Base-by-base conservation (phyloP, 345 rosid species). In the Trapa bicornis region DNA sequence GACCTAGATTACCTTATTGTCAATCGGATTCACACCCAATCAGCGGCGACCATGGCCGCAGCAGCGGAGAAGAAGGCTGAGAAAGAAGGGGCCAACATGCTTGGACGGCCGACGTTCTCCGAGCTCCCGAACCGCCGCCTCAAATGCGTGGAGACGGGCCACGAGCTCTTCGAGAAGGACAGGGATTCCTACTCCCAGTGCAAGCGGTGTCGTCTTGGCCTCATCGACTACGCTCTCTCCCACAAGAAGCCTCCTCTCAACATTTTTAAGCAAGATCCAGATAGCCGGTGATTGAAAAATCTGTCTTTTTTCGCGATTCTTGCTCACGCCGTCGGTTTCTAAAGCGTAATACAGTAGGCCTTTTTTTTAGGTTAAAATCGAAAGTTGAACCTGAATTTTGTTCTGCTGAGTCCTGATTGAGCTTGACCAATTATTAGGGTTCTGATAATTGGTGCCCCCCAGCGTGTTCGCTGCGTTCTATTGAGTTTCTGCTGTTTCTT, bases 141-240 rank as follows among this genome's bases (percentile, higher is more conserved):
- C 72, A 82, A 82, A 77, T 93, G 97, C 78, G 81, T 80, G 0
- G 92, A 90, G 90, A 90, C 96, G 0, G 96, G 95, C 36, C 96
- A 90, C 78, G 92, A 90, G 74, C 53, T 86, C 84, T 65, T 90
- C 4, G 67, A 73, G 45, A 86, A 83, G 79, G 96, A 87, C 79
- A 78, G 78, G 69, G 94, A 79, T 4, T 74, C 88, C 3, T 93
- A 90, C 70, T 72, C 89, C 36, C 75, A 64, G 54, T 87, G 87
- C 66, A 93, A 88, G 72, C 87, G 96, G 39, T 88, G 97, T 52
- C 98, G 95, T 65, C 50, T 93, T 57, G 97, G 96, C 37, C 96
- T 93, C 73, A 78, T 90, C 72, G 91, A 90, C 79, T 84, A 80
- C 53, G 83, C 95, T 71, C 22, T 93, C 68, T 75, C 87, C 70